phyloP scores from a whole-genome alignment of 331 rosid species.

The Pyracantha coccinea region DNA sequence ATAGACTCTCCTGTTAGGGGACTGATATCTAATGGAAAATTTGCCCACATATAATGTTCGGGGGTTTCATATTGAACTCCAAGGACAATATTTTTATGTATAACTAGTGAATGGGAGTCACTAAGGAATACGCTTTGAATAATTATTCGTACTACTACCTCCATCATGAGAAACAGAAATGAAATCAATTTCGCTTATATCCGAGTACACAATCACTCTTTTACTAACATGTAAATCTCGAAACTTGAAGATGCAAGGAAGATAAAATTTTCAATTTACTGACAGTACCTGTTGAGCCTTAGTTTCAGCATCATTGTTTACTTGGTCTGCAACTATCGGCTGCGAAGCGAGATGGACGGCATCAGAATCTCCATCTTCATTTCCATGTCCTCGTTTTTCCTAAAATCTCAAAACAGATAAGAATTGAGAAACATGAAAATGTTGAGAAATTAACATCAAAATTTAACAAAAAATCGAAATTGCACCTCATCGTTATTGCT shows the following conservation, averaged over 20 bases:
- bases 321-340: conserved; percentile 35
- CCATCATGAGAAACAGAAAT: neutral
- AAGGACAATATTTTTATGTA: neutral
- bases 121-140: no score
- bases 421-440: neutral
- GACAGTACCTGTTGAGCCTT: conserved; percentile 46
- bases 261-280: neutral
- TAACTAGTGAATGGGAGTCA: conserved; percentile 1
- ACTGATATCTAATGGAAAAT: neutral
- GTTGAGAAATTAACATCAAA: neutral
- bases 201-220: no score
- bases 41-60: neutral
- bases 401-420: neutral
- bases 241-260: neutral
- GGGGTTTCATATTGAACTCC: conserved; percentile 14
- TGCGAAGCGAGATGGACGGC: conserved; percentile 22
- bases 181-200: no score
- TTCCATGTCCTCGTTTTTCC: conserved; percentile 40
- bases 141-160: neutral
- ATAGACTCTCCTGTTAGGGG: no score
- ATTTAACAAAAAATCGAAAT: neutral
- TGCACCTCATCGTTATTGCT: conserved; percentile 59
- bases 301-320: conserved; percentile 40
- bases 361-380: conserved; percentile 36
- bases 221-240: neutral